These are phyloP conservation scores for Hypoxylon subgilvum DNA, from an alignment of 495 filamentous ascomycete species.

Conservation along the genomic window DNA sequence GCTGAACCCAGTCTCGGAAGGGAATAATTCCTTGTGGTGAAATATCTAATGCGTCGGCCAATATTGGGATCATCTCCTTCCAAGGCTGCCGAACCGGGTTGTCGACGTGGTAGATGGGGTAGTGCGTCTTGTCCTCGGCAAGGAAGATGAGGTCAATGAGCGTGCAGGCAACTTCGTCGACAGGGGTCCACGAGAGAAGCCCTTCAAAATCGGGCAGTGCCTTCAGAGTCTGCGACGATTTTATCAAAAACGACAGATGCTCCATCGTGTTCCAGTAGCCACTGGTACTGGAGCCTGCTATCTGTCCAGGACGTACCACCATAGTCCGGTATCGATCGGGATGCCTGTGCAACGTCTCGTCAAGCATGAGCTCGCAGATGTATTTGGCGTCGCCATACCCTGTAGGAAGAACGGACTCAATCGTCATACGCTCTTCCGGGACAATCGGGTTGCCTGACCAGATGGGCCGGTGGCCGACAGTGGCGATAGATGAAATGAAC, in stretches of 20 bases:
- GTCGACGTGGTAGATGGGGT: conserved; percentile 62
- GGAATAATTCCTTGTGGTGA: conserved; percentile 53
- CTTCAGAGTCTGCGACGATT: conserved; percentile 58
- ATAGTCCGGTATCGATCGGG: conserved; percentile 54
- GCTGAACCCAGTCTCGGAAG: conserved; percentile 54
- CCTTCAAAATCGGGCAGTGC: conserved; percentile 55
- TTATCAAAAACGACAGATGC: conserved; percentile 58
- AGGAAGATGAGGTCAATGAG: conserved; percentile 10
- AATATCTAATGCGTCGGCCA: conserved; percentile 54
- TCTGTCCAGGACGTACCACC: conserved; percentile 57
- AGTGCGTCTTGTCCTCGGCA: conserved; percentile 35
- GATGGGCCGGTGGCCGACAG: conserved; percentile 51
- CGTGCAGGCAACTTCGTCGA: conserved; percentile 44
- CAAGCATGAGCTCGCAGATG: conserved; percentile 58
- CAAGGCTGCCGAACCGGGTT: conserved; percentile 60
- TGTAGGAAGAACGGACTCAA: conserved; percentile 50
- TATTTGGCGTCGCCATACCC: conserved; percentile 62
- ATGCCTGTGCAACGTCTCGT: conserved; percentile 54
- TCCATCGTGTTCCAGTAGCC: conserved; percentile 63
- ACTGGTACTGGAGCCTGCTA: conserved; percentile 53
- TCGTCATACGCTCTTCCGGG: conserved; percentile 44
- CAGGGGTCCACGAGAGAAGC: conserved; percentile 57
- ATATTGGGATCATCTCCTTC: conserved; percentile 47
- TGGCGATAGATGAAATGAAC: conserved; percentile 61
- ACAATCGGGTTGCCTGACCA: conserved; percentile 52